A percentile compares a stretch with the other conserved stretches of the same genome.
Conservation (phyloP, 768 basidiomycete genomes). For the Mycena indigotica region DNA sequence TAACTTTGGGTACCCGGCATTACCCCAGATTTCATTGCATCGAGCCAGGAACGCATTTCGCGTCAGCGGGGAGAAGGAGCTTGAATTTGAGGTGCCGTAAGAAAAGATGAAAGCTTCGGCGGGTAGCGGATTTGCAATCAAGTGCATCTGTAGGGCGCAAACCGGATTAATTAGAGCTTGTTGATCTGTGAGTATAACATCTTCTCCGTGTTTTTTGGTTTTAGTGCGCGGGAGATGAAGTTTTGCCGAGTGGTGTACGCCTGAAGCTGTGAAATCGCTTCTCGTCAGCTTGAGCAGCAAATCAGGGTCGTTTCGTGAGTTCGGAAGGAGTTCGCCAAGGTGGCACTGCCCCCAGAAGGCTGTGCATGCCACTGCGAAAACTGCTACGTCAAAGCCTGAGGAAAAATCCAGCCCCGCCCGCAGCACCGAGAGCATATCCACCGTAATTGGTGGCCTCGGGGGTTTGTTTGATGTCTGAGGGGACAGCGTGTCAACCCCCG, state of each 20-base stretch:
- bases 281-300: constrained; percentile 6
- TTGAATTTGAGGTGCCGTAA: background rate
- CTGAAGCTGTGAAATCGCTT: background rate
- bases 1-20: background rate
- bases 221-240: constrained; percentile 23
- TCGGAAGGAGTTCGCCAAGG: constrained; percentile 33
- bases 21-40: constrained; percentile 21
- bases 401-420: background rate
- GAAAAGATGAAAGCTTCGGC: background rate
- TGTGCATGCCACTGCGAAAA: constrained; percentile 24
- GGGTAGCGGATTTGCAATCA: background rate
- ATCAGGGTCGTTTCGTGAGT: background rate
- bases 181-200: constrained; percentile 6
- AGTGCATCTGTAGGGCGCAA: constrained; percentile 2
- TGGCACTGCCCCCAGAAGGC: constrained; percentile 35
- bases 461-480: constrained; percentile 14
- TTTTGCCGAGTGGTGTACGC: constrained; percentile 2
- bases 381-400: constrained; percentile 12
- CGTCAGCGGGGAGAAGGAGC: background rate
- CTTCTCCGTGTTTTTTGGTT: constrained; percentile 5
- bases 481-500: constrained; percentile 19
- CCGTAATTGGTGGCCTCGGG: background rate
- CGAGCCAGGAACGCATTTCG: background rate
- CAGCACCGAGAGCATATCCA: background rate
- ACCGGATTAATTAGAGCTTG: background rate